Evolutionary conservation across 805 yeast species (phyloP).

Genomic region (Candida pseudofarinosa): DNA sequence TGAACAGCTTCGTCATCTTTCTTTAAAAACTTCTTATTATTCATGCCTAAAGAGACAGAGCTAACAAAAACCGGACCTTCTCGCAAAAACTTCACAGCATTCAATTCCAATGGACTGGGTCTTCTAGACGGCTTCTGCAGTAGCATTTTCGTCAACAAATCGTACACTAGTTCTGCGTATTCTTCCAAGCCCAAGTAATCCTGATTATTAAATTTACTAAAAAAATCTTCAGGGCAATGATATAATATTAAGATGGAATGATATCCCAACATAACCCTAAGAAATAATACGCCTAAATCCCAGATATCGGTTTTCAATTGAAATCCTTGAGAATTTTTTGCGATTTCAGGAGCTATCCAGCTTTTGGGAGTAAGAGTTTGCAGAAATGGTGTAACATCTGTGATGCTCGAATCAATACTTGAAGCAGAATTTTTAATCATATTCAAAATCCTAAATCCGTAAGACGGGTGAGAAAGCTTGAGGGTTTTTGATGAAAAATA

Average conservation of each 20-base stretch:
- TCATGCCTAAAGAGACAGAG: background rate
- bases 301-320: slow-evolving; percentile 88
- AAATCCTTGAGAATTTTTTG: slow-evolving; percentile 37
- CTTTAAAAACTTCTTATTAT: background rate
- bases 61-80: slow-evolving; percentile 49
- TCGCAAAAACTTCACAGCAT: slow-evolving; percentile 80
- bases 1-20: background rate
- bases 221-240: slow-evolving; percentile 41
- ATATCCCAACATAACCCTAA: slow-evolving; percentile 38
- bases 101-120: slow-evolving; percentile 76
- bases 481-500: slow-evolving; percentile 51
- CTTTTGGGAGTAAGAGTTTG: slow-evolving; percentile 19
- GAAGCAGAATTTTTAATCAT: slow-evolving; percentile 22
- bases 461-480: slow-evolving; percentile 58
- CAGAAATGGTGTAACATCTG: background rate
- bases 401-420: slow-evolving; percentile 5
- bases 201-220: slow-evolving; percentile 16
- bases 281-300: slow-evolving; percentile 80
- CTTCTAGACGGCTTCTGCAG: slow-evolving; percentile 64
- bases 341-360: slow-evolving; percentile 84
- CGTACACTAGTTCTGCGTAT: slow-evolving; percentile 62
- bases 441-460: slow-evolving; percentile 27
- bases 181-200: slow-evolving; percentile 56
- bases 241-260: slow-evolving; percentile 62
- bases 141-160: slow-evolving; percentile 64